These are phyloP conservation scores for Nigrograna mackinnonii DNA, from an alignment of 2,329 filamentous ascomycete genomes.

Conservation along the genomic window DNA sequence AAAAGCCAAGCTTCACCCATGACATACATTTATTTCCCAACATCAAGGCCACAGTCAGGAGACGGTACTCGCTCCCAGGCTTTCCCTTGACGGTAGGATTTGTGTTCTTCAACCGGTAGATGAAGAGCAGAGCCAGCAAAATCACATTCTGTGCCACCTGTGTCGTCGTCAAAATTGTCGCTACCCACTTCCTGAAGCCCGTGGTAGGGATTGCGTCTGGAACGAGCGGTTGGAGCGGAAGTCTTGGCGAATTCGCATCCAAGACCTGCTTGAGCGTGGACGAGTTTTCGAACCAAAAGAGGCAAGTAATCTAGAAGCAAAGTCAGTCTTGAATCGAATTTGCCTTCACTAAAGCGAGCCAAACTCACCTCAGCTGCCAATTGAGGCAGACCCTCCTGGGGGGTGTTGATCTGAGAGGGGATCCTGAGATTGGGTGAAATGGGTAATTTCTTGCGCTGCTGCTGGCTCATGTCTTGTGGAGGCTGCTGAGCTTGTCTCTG, in stretches of 20 bases:
- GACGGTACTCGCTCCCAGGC: constrained; percentile 87
- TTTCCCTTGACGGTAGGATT: constrained; percentile 90
- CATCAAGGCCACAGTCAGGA: constrained; percentile 95
- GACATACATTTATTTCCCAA: constrained; percentile 90
- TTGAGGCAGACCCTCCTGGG: constrained; percentile 44
- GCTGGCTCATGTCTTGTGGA: constrained; percentile 9
- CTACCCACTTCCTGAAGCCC: constrained; percentile 92
- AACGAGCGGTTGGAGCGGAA: constrained; percentile 60
- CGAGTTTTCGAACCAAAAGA: constrained; percentile 96
- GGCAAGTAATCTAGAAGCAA: constrained; percentile 75
- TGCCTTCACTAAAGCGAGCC: neutral
- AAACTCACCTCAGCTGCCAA: constrained; percentile 43
- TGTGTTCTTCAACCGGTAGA: constrained; percentile 88
- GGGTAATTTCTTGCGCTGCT: constrained; percentile 28
- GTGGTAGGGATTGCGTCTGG: constrained; percentile 74
- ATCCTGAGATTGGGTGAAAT: constrained; percentile 41
- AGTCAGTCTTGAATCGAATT: constrained; percentile 17
- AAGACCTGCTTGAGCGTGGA: constrained; percentile 78
- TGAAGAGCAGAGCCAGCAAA: constrained; percentile 84
- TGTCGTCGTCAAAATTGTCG: constrained; percentile 86
- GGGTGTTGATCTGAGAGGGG: constrained; percentile 39
- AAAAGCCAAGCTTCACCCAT: constrained; percentile 9
- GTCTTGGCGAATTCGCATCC: constrained; percentile 52
- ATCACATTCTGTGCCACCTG: constrained; percentile 97
- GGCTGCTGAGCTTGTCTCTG: constrained; percentile 9